Conservation (phyloP, 345 rosid species). For the Dipteronia sinensis region DNA sequence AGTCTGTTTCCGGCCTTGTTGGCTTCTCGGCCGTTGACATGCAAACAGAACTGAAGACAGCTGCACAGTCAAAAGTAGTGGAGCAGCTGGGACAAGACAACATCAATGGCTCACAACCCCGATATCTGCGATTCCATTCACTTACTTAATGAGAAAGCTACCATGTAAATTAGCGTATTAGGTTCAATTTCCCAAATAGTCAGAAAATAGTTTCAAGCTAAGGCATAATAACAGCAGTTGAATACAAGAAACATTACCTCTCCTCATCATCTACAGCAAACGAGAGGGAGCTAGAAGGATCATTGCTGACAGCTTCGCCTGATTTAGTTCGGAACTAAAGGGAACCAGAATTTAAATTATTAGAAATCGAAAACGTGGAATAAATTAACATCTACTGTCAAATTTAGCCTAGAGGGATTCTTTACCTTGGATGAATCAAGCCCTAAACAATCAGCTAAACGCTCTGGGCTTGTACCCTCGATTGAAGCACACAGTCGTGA, state of each 20-base stretch:
- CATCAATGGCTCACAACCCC: constrained; percentile 71
- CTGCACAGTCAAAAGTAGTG: constrained; percentile 69
- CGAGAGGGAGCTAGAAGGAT: constrained; percentile 56
- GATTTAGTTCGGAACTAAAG: constrained; percentile 73
- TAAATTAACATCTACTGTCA: neutral
- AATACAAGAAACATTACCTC: constrained; percentile 52
- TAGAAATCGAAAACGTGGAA: neutral
- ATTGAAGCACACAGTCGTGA: constrained; percentile 93
- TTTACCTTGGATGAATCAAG: constrained; percentile 94
- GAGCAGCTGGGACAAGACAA: constrained; percentile 91
- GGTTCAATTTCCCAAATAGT: neutral
- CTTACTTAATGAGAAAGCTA: neutral
- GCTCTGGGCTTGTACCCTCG: constrained; percentile 95
- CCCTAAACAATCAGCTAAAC: constrained; percentile 94
- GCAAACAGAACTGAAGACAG: constrained; percentile 58
- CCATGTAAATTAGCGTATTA: neutral
- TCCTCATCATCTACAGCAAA: constrained; percentile 72
- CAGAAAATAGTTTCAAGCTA: neutral
- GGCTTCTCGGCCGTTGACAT: constrained; percentile 36
- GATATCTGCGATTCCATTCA: constrained; percentile 55
- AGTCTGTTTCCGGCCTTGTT: constrained; percentile 41
- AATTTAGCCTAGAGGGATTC: constrained; percentile 14
- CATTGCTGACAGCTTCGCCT: constrained; percentile 44
- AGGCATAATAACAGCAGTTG: constrained; percentile 10
- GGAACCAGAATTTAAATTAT: constrained; percentile 17